phyloP scores from a whole-genome alignment of 2,329 filamentous ascomycete species.

The Diaporthe amygdali region DNA sequence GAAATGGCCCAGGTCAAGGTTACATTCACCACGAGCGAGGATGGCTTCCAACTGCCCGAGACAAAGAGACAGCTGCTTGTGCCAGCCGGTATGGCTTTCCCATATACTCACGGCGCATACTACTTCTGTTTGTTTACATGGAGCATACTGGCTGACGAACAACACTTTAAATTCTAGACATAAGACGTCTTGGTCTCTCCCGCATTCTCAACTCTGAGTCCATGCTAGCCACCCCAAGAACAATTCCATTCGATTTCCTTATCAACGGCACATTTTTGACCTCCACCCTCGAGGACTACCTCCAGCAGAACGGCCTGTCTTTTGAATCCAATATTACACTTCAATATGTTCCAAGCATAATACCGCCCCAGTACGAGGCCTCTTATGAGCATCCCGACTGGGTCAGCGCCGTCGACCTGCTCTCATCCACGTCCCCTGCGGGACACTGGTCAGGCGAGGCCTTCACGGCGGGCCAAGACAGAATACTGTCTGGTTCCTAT shows the following conservation, averaged over 20 bases:
- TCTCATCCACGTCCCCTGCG: slow-evolving; percentile 70
- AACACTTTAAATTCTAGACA: slow-evolving; percentile 51
- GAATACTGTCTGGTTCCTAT: slow-evolving; percentile 91
- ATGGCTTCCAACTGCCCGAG: slow-evolving; percentile 67
- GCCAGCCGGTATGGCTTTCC: slow-evolving; percentile 54
- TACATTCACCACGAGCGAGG: slow-evolving; percentile 68
- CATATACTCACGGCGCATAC: slow-evolving; percentile 25
- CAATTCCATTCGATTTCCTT: slow-evolving; percentile 90
- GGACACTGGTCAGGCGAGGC: slow-evolving; percentile 59
- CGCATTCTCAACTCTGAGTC: slow-evolving; percentile 74
- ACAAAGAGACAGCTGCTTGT: slow-evolving; percentile 67
- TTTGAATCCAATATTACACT: slow-evolving; percentile 85
- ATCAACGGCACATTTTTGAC: slow-evolving; percentile 92
- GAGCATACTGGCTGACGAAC: slow-evolving; percentile 10
- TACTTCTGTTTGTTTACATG: not conserved
- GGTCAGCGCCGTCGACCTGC: slow-evolving; percentile 86
- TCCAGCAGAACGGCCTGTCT: slow-evolving; percentile 84
- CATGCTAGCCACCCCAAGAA: slow-evolving; percentile 68
- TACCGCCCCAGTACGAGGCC: slow-evolving; percentile 87
- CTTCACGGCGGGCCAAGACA: slow-evolving; percentile 62
- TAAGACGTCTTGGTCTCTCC: slow-evolving; percentile 73
- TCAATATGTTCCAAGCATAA: slow-evolving; percentile 90
- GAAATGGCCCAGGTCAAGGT: slow-evolving; percentile 65
- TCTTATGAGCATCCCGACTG: slow-evolving; percentile 98
- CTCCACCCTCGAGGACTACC: slow-evolving; percentile 88